These are phyloP conservation scores for Euphrasia arctica DNA, from an alignment of 305 asterid species.

Conservation along the genomic window DNA sequence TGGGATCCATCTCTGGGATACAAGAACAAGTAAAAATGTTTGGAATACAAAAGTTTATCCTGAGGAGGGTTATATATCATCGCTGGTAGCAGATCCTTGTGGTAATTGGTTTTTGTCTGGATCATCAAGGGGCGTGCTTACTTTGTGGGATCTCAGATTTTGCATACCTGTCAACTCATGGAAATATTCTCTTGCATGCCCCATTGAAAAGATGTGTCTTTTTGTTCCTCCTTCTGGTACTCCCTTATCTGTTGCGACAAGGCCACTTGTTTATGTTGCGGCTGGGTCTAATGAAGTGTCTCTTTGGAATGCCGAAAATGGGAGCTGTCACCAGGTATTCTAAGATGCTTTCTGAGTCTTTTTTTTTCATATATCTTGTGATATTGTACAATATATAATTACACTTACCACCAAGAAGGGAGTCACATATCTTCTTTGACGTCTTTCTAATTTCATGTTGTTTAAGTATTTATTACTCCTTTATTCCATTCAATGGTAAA, in stretches of 20 bases:
- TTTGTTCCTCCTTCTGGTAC: constrained; percentile 87
- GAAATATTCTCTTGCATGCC: constrained; percentile 82
- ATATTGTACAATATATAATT: constrained; percentile 8
- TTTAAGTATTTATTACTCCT: constrained; percentile 12
- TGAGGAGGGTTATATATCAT: constrained; percentile 82
- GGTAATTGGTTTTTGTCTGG: constrained; percentile 99
- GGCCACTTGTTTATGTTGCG: constrained; percentile 96
- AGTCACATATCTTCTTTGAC: constrained; percentile 16
- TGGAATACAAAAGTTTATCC: constrained; percentile 86
- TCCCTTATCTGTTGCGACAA: constrained; percentile 74
- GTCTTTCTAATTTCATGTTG: constrained; percentile 13
- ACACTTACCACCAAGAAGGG: constrained; percentile 16
- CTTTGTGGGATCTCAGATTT: constrained; percentile 98
- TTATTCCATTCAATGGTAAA: constrained; percentile 11
- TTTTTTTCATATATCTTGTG: constrained; percentile 13
- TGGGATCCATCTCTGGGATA: constrained; percentile 95
- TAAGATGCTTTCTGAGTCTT: constrained; percentile 18
- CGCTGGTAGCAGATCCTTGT: constrained; percentile 89
- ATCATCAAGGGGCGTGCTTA: constrained; percentile 95
- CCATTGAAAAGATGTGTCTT: constrained; percentile 89
- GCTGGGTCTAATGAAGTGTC: constrained; percentile 98
- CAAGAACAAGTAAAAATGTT: constrained; percentile 63
- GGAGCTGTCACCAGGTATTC: constrained; percentile 97
- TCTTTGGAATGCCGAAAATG: constrained; percentile 98
- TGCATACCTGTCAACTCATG: constrained; percentile 95